These are phyloP conservation scores for Cyclotella atomus DNA, from an alignment of 108 stramenopile species.

Conservation along the genomic window DNA sequence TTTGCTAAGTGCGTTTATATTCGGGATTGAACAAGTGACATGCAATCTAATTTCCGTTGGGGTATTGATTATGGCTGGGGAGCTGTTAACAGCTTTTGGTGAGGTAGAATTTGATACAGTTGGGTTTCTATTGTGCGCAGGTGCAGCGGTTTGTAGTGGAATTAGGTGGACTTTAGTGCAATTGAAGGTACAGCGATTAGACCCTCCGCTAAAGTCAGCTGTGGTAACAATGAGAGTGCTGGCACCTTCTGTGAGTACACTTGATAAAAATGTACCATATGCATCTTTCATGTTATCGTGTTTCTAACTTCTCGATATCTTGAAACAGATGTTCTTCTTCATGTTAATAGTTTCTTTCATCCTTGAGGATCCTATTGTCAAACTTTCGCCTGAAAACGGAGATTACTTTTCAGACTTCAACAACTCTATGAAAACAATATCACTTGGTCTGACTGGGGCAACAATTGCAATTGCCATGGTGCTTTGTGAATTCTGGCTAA, in stretches of 20 bases:
- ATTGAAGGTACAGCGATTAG: constrained; percentile 75
- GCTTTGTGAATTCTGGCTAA: constrained; percentile 89
- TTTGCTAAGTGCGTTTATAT: constrained; percentile 75
- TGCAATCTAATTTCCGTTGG: constrained; percentile 74
- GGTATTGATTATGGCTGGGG: constrained; percentile 72
- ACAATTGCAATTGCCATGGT: constrained; percentile 84
- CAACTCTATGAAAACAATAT: constrained; percentile 49
- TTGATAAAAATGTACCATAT: neutral
- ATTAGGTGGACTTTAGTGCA: constrained; percentile 89
- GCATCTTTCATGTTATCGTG: neutral
- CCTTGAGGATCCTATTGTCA: constrained; percentile 70
- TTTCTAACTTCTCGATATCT: neutral
- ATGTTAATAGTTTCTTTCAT: constrained; percentile 71
- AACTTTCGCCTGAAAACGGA: constrained; percentile 45
- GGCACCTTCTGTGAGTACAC: constrained; percentile 51
- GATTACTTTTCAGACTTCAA: constrained; percentile 38
- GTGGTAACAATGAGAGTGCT: constrained; percentile 84
- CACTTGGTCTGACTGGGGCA: constrained; percentile 72
- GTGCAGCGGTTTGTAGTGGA: constrained; percentile 72
- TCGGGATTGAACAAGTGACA: constrained; percentile 84
- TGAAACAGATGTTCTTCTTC: constrained; percentile 65
- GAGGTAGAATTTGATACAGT: constrained; percentile 59
- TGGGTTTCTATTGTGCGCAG: constrained; percentile 75
- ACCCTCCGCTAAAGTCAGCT: constrained; percentile 83
- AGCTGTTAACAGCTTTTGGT: constrained; percentile 79